A percentile compares a stretch with the other conserved stretches of the same genome.
Conservation (phyloP, 73 alveolate genomes). For the Paramecium pentaurelia region DNA sequence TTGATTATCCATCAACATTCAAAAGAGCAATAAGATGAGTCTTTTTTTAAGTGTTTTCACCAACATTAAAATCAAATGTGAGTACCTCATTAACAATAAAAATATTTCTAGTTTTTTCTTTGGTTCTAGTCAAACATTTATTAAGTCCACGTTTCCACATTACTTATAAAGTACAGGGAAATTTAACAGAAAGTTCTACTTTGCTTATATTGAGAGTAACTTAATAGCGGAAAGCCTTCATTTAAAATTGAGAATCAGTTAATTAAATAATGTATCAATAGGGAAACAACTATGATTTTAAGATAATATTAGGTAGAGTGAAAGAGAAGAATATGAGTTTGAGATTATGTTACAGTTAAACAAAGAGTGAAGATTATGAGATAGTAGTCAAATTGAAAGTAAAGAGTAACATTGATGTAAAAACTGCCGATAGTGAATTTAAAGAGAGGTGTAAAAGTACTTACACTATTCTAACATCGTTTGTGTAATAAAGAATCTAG, state of each 20-base stretch:
- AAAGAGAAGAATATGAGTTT: neutral
- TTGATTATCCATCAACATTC: conserved; percentile 32
- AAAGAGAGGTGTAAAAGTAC: neutral
- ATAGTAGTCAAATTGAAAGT: neutral
- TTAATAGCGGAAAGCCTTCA: conserved; percentile 19
- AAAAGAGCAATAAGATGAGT: neutral
- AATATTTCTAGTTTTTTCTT: neutral
- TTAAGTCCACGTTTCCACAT: conserved; percentile 23
- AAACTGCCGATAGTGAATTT: conserved; percentile 22
- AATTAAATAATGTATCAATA: neutral
- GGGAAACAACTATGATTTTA: neutral
- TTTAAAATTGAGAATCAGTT: neutral
- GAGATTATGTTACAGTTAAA: neutral
- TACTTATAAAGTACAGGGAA: conserved; percentile 16
- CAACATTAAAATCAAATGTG: neutral
- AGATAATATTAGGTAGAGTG: neutral
- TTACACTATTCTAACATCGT: neutral
- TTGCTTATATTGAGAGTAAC: neutral
- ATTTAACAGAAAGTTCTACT: conserved; percentile 40
- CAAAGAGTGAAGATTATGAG: neutral
- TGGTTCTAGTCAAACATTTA: neutral
- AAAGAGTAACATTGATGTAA: neutral
- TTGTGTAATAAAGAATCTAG: neutral
- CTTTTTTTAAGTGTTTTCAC: neutral
- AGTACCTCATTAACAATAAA: conserved; percentile 11